A percentile compares a stretch with the other conserved stretches of the same genome.
phyloP scores from a whole-genome alignment of 768 basidiomycete genomes.

The Lactarius trivialis region DNA sequence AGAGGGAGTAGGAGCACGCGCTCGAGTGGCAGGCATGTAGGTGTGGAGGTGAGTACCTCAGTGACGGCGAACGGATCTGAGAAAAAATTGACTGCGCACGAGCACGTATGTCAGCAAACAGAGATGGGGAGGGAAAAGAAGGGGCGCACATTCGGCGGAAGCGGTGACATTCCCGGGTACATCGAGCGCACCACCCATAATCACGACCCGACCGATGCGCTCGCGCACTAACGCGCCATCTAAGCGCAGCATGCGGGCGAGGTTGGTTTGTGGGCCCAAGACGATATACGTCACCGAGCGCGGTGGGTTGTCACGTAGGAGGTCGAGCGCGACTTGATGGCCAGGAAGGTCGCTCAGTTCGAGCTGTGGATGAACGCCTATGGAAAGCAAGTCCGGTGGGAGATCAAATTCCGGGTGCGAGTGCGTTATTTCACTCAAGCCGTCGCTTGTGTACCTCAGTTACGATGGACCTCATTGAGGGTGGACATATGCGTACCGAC shows the following conservation, averaged over 20 bases:
- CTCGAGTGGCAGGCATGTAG: constrained; percentile 50
- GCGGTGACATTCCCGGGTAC: constrained; percentile 84
- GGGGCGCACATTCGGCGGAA: constrained; percentile 69
- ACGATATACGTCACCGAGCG: constrained; percentile 63
- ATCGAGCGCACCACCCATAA: constrained; percentile 93
- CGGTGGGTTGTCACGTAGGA: constrained; percentile 46
- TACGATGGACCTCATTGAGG: not conserved
- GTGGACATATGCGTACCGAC: constrained; percentile 40
- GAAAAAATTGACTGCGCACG: constrained; percentile 65
- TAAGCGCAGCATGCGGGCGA: constrained; percentile 57
- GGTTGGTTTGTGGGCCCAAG: constrained; percentile 74
- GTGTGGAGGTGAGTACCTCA: constrained; percentile 47
- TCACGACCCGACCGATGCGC: constrained; percentile 67
- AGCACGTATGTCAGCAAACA: not conserved
- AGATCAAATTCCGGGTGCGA: constrained; percentile 62
- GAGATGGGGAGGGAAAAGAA: not conserved
- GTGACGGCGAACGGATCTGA: constrained; percentile 84
- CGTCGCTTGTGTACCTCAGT: constrained; percentile 45
- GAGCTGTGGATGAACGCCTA: constrained; percentile 39
- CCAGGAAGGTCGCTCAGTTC: constrained; percentile 40
- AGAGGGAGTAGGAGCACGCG: constrained; percentile 67
- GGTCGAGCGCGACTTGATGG: constrained; percentile 46
- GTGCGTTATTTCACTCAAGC: constrained; percentile 51
- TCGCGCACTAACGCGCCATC: constrained; percentile 47
- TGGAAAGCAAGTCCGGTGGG: constrained; percentile 16